These are phyloP conservation scores for Helicocarpus griseus DNA, from an alignment of 2,329 filamentous ascomycete genomes.

Conservation along the genomic window DNA sequence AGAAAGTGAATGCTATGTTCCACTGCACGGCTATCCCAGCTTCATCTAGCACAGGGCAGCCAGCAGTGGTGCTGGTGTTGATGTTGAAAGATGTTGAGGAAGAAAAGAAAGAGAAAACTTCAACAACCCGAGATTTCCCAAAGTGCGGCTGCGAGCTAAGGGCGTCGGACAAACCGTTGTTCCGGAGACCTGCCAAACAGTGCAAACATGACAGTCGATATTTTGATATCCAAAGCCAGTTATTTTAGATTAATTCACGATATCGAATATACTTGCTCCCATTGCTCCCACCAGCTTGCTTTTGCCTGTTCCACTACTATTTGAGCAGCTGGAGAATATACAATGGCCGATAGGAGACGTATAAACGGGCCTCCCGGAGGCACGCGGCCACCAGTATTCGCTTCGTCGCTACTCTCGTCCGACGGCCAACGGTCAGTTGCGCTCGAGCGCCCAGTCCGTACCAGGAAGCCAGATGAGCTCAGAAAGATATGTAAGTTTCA, in stretches of 20 bases:
- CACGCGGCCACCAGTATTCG: constrained; percentile 66
- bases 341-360: constrained; percentile 75
- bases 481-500: constrained; percentile 70
- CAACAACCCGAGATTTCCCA: constrained; percentile 17
- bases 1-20: background rate
- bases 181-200: constrained; percentile 22
- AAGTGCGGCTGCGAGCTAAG: background rate
- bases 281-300: background rate
- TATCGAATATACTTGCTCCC: background rate
- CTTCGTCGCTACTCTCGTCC: constrained; percentile 32
- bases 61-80: background rate
- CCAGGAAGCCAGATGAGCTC: constrained; percentile 58
- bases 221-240: background rate
- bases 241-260: background rate
- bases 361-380: constrained; percentile 78
- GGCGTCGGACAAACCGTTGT: constrained; percentile 3
- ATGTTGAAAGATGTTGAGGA: background rate
- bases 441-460: constrained; percentile 42
- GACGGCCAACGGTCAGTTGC: constrained; percentile 38
- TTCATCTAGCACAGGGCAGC: background rate
- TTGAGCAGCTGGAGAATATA: constrained; percentile 2
- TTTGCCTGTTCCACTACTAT: background rate
- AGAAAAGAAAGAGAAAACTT: constrained; percentile 1
- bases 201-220: constrained; percentile 28
- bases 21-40: background rate